Conservation (phyloP, 2,329 filamentous ascomycete genomes). For the Tolypocladium nubicola region DNA sequence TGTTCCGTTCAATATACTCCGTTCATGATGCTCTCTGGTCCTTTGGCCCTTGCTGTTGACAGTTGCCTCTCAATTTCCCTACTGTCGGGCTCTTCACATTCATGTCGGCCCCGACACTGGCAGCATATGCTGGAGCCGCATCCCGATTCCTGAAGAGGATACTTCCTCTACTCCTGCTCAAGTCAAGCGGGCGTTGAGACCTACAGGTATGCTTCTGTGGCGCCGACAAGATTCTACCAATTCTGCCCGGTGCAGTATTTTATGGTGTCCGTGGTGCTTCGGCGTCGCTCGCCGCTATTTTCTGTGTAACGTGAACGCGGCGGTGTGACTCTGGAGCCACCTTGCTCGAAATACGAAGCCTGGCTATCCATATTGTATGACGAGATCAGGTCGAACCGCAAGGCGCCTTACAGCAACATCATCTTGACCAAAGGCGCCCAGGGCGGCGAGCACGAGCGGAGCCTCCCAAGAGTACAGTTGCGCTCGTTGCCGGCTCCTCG, state of each 20-base stretch:
- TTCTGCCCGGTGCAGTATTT: background rate
- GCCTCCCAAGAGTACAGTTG: background rate
- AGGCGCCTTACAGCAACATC: too few species aligned
- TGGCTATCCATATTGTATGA: background rate
- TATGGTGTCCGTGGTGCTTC: background rate
- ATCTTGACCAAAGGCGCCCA: background rate
- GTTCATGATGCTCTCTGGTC: background rate
- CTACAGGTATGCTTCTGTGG: background rate
- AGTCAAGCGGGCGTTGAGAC: too few species aligned
- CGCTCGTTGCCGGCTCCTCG: background rate
- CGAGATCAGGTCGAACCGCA: background rate
- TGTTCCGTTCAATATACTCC: background rate
- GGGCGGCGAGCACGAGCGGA: background rate
- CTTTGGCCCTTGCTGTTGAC: background rate
- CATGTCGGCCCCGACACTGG: background rate
- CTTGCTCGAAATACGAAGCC: background rate
- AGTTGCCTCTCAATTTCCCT: background rate
- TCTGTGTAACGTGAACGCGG: background rate
- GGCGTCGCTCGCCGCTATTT: background rate
- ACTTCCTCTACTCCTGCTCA: too few species aligned
- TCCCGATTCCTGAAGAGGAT: background rate
- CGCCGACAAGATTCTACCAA: background rate
- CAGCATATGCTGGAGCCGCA: too few species aligned
- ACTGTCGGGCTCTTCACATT: background rate
- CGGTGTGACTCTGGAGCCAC: background rate